Conservation (phyloP, 257 asterid genomes). For the Coffea canephora region DNA sequence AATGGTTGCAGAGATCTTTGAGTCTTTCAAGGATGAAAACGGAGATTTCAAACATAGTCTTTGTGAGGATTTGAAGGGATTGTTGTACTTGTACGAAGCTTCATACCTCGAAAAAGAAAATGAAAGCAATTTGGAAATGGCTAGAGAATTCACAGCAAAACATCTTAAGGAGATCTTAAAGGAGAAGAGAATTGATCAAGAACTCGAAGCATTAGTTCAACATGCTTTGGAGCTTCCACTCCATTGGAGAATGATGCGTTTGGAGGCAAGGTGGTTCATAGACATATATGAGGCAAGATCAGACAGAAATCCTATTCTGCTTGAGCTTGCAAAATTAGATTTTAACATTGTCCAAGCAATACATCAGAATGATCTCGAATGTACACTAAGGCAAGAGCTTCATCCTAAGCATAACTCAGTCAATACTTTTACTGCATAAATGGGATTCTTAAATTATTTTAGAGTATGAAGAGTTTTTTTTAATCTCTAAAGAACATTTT, state of each 20-base stretch:
- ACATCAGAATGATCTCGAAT: slow-evolving; percentile 1
- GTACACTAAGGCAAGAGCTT: neutral
- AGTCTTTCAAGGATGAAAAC: slow-evolving; percentile 6
- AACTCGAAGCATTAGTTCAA: neutral
- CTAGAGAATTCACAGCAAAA: slow-evolving; percentile 9
- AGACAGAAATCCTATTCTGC: neutral
- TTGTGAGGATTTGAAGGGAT: slow-evolving; percentile 21
- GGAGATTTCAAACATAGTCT: slow-evolving; percentile 8
- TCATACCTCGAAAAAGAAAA: neutral
- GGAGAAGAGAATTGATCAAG: neutral
- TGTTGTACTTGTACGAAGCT: slow-evolving; percentile 24
- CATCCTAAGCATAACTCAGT: neutral
- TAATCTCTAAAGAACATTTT: no score
- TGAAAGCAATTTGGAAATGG: slow-evolving; percentile 1
- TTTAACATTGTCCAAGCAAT: slow-evolving; percentile 14
- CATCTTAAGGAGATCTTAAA: neutral
- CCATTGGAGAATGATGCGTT: slow-evolving; percentile 8
- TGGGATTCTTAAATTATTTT: no score
- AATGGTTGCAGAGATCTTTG: slow-evolving; percentile 17
- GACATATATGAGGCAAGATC: slow-evolving; percentile 5
- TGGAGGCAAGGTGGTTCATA: slow-evolving; percentile 13
- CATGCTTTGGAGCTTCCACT: slow-evolving; percentile 15
- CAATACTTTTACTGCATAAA: no score
- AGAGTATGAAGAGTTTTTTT: no score
- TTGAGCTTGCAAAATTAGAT: slow-evolving; percentile 10